Evolutionary conservation across 2,329 filamentous ascomycete species (phyloP), one percentile per base, ranked within the genome.

Genomic region (Phialophora tarda): DNA sequence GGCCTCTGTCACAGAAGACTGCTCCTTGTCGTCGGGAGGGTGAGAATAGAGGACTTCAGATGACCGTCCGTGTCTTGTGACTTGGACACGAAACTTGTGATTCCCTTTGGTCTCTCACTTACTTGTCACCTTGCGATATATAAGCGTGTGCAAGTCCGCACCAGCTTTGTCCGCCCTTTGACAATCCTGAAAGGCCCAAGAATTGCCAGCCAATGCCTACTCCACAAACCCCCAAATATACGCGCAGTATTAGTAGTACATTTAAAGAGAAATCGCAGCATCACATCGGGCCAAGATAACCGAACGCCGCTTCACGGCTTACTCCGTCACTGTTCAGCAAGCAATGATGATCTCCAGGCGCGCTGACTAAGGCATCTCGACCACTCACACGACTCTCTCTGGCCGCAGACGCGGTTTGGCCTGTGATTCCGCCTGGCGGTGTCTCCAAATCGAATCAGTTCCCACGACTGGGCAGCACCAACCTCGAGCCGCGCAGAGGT

Each of bases 21-120:
- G 3, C 30, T n/a, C 23, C 30, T 44, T n/a, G 6, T 47, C 8
- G 32, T 7, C 17, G 10, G 34, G 41, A 51, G 3, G 24, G 11
- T 26, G 26, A 44, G n/a, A n/a, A 26, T 59, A 7, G 24, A 41
- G 21, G n/a, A 14, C 23, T 56, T 28, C 60, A 55, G 51, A 56
- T 62, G 60, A 56, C 60, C 60, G 28, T 47, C 55, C 38, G 26
- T 62, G 50, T 56, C 57, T 30, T 44, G 63, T 65, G 57, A 61
- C 51, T 30, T 2, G 38, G 17, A 8, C 17, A n/a, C 17, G 17
- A 44, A 44, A n/a, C 38, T n/a, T n/a, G 38, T 44, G 38, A 44
- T 44, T 44, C 38, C 38, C 38, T 44, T 44, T n/a, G 38, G 5
- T 21, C 38, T n/a, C 38, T n/a, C 38, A 41, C 34, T 14, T 17